These are phyloP conservation scores for Aspergillus cejpii DNA, from an alignment of 2,329 filamentous ascomycete species.

Conservation along the genomic window DNA sequence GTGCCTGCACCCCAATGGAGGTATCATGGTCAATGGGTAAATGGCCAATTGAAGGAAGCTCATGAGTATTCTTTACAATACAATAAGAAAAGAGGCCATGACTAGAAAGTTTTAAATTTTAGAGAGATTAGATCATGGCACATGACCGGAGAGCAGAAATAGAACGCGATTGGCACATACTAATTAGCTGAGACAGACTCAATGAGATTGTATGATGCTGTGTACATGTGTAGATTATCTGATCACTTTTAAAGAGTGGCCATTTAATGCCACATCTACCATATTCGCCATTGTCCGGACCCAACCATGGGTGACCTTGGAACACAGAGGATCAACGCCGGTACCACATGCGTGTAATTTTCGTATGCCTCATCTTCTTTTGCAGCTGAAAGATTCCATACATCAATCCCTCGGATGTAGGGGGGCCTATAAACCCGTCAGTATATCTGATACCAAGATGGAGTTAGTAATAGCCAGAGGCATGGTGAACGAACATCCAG, in stretches of 20 bases:
- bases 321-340: constrained; percentile 39
- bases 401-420: constrained; percentile 52
- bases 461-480: neutral
- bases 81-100: too few relatives aligned
- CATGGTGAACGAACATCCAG: constrained; percentile 57
- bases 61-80: too few relatives aligned
- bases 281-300: neutral
- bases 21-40: constrained; percentile 48
- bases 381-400: constrained; percentile 71
- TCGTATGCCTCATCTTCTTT: constrained; percentile 63
- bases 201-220: too few relatives aligned
- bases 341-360: constrained; percentile 54
- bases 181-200: too few relatives aligned
- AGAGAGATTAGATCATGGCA: too few relatives aligned
- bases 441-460: constrained; percentile 12
- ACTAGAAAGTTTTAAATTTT: too few relatives aligned
- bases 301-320: neutral
- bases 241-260: too few relatives aligned
- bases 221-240: too few relatives aligned
- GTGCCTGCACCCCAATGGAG: constrained; percentile 59
- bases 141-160: too few relatives aligned
- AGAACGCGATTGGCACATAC: too few relatives aligned
- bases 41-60: neutral
- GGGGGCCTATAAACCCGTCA: constrained; percentile 36
- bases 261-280: neutral